A percentile compares a stretch with the other conserved stretches of the same genome.
Conservation (phyloP, 805 yeast species). For the Kodamaea sagamina region DNA sequence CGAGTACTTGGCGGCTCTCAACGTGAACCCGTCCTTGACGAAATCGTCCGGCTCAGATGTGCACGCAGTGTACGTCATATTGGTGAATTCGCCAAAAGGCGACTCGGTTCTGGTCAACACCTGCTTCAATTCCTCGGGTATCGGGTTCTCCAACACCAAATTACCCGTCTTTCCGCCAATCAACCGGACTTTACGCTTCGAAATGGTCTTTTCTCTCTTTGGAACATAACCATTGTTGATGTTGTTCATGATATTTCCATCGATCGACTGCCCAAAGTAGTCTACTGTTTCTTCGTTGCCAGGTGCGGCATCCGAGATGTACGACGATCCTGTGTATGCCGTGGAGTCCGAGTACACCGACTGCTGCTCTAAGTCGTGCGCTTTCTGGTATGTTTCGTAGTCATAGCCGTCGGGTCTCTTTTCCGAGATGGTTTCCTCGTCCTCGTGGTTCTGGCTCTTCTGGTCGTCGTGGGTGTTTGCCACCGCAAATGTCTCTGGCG, state of each 20-base stretch:
- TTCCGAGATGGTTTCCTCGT: slow-evolving; percentile 31
- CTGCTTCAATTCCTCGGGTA: slow-evolving; percentile 83
- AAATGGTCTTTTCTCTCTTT: slow-evolving; percentile 65
- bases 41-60: slow-evolving; percentile 91
- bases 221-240: slow-evolving; percentile 47
- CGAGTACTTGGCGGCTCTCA: slow-evolving; percentile 81
- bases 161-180: slow-evolving; percentile 67
- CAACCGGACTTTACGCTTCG: slow-evolving; percentile 72
- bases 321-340: slow-evolving; percentile 36
- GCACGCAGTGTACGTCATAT: slow-evolving; percentile 97
- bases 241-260: slow-evolving; percentile 49
- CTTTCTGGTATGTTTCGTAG: slow-evolving; percentile 39
- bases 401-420: slow-evolving; percentile 30
- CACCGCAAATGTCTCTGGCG: slow-evolving; percentile 62
- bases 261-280: slow-evolving; percentile 48
- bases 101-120: slow-evolving; percentile 82
- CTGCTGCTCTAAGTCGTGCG: slow-evolving; percentile 33
- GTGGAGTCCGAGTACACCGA: slow-evolving; percentile 40
- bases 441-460: slow-evolving; percentile 4
- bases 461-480: slow-evolving; percentile 41
- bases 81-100: slow-evolving; percentile 83
- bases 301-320: slow-evolving; percentile 18
- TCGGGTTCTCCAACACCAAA: slow-evolving; percentile 88
- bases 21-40: slow-evolving; percentile 73
- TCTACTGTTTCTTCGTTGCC: slow-evolving; percentile 29